Evolutionary conservation across 2,329 filamentous ascomycete species (phyloP), one percentile per base, ranked within the genome.

Genomic region (Cladosporium sp.): DNA sequence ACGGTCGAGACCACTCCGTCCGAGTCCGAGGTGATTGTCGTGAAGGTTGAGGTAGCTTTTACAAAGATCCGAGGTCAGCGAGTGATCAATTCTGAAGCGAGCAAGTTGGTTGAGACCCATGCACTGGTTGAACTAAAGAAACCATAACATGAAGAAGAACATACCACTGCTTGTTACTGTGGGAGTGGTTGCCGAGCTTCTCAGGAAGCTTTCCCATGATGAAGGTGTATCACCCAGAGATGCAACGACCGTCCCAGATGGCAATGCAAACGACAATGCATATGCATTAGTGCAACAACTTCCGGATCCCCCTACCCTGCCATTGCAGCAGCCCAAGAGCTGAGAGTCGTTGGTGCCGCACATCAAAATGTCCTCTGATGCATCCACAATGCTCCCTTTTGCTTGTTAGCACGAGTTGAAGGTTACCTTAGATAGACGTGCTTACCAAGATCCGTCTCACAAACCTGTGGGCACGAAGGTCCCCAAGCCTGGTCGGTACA

Each of bases 401-500:
- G 18, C 40, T n/a, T 44, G 18, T 44, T 21, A 44, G 40, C 18
- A 44, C 40, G 40, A 21, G 40, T 11, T 8, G 7, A n/a, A 18
- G 16, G 12, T 37, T 21, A 8, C 18, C 8, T 6, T 18, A 14
- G 14, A 44, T 21, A 44, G 40, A 44, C 40, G 18, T 44, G 40
- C 40, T 44, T 18, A 44, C 40, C 40, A 14, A 8, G 3, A 21
- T 44, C 18, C 18, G 40, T 44, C 10, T 44, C 40, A 21, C 40
- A 44, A 5, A 44, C 12, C 7, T 44, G 40, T 44, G 40, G 50
- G 5, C 50, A 53, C 2, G 18, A 29, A 18, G 23, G 23, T 5
- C 29, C 31, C 76, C 75, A 78, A 0, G 62, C 69, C 63, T 72
- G 65, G 33, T 77, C 75, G 4, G 75, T 76, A 66, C 77, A 78